These are phyloP conservation scores for Pisolithus orientalis DNA, from an alignment of 768 basidiomycete species.

Conservation along the genomic window DNA sequence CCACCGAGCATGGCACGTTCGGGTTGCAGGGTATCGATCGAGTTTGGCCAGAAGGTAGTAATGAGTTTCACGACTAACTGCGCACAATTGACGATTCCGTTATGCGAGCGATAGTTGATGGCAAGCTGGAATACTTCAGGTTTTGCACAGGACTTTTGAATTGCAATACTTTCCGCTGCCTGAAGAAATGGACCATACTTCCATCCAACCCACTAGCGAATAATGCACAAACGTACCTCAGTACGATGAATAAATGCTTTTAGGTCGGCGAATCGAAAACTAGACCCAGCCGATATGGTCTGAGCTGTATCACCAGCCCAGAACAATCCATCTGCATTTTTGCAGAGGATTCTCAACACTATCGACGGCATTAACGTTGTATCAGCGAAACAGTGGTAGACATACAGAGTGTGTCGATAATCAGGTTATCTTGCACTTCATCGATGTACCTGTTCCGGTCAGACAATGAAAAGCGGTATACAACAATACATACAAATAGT, in stretches of 20 bases:
- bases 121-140: slow-evolving; percentile 44
- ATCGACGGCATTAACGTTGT: slow-evolving; percentile 1
- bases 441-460: slow-evolving; percentile 48
- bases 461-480: background rate
- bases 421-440: slow-evolving; percentile 66
- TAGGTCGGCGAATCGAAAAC: slow-evolving; percentile 66
- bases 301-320: slow-evolving; percentile 82
- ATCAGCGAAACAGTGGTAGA: background rate
- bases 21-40: slow-evolving; percentile 52
- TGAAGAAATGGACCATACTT: background rate
- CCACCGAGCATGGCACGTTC: slow-evolving; percentile 54
- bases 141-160: slow-evolving; percentile 9
- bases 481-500: slow-evolving; percentile 45
- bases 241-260: slow-evolving; percentile 59
- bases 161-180: background rate
- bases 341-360: slow-evolving; percentile 60
- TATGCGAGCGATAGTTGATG: slow-evolving; percentile 65
- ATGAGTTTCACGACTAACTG: slow-evolving; percentile 60
- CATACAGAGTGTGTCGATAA: slow-evolving; percentile 57
- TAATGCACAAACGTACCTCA: slow-evolving; percentile 41
- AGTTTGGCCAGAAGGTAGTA: slow-evolving; percentile 51
- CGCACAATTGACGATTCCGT: slow-evolving; percentile 67
- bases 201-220: slow-evolving; percentile 6
- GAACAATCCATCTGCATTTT: slow-evolving; percentile 60
- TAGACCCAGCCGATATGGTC: slow-evolving; percentile 66